Evolutionary conservation across 306 rosid species (phyloP), one percentile per base, ranked within the genome.

Genomic region (Malus sieversii): DNA sequence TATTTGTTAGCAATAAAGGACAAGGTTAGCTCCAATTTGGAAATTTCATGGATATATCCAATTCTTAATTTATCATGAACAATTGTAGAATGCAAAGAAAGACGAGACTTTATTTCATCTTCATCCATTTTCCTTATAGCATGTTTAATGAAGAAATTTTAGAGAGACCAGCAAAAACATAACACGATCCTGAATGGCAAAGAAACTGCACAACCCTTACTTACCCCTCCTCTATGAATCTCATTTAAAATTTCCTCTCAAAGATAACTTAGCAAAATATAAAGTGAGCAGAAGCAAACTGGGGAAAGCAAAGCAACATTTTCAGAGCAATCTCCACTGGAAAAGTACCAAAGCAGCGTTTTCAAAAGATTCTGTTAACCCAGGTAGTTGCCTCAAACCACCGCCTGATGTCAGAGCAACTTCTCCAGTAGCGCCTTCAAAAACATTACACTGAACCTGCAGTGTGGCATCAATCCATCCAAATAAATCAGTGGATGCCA

Each of bases 401-500:
- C 98, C 96, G 77, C 71, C 97, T 59, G 85, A 89, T 27, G 98
- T 94, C 44, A 94, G 96, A 62, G 97, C 90, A 74, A 90, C 82
- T 71, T 94, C 95, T 74, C 94, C 96, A 61, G 76, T 84, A 65
- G 82, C 95, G 73, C 97, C 98, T 87, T 94, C 89, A 68, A 94
- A 94, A 80, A 88, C 91, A 82, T 94, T 91, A 80, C 95, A 90
- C 35, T 94, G 98, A 53, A 82, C 90, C 98, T 94, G 95, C 81
- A 81, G 72, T 42, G 35, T 77, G 74, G 83, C 53, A 83, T 66
- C 60, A 68, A 69, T 14, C 25, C 61, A 38, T 53, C 52, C 71
- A 84, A 65, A 79, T 70, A 68, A 62, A 53, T 70, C 70, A 61
- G 68, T 42, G 14, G 52, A 20, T 5, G 35, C 53, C 10, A 66